These are phyloP conservation scores for Yarrowia sp. DNA, from an alignment of 805 yeast species.

Conservation along the genomic window DNA sequence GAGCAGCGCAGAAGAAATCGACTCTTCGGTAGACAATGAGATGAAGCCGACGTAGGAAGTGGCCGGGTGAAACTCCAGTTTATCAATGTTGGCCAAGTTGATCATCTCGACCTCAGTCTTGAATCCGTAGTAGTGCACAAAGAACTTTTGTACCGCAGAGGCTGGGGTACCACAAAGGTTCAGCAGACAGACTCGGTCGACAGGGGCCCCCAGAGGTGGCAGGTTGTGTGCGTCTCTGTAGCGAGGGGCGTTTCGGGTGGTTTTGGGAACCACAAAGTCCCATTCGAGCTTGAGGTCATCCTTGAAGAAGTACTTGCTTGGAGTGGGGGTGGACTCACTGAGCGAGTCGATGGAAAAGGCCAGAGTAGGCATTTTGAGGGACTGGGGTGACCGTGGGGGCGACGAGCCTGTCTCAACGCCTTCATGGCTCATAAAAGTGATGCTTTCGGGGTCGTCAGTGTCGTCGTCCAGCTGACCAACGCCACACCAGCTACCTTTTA, in stretches of 20 bases:
- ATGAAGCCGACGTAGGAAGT: constrained; percentile 6
- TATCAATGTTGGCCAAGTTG: neutral
- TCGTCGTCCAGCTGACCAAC: constrained; percentile 17
- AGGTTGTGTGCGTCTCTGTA: neutral
- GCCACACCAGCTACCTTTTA: constrained; percentile 7
- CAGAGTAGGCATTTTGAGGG: constrained; percentile 13
- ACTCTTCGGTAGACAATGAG: neutral
- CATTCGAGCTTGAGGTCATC: constrained; percentile 19
- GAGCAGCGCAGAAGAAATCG: constrained; percentile 13
- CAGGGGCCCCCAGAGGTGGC: constrained; percentile 6
- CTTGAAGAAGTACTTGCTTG: constrained; percentile 24
- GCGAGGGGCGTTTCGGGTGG: neutral
- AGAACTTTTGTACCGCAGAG: neutral
- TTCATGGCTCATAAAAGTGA: neutral
- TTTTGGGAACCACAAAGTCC: constrained; percentile 1
- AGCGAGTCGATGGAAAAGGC: constrained; percentile 17
- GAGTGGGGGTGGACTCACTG: constrained; percentile 18
- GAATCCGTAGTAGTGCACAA: constrained; percentile 13
- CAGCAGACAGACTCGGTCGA: constrained; percentile 6
- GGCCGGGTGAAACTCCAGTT: neutral
- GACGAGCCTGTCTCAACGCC: neutral
- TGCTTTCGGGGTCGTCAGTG: constrained; percentile 10
- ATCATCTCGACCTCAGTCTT: constrained; percentile 1
- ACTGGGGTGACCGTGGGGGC: constrained; percentile 10
- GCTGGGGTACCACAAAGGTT: constrained; percentile 12